phyloP scores from a whole-genome alignment of 306 rosid species.

The Begonia loranthoides region DNA sequence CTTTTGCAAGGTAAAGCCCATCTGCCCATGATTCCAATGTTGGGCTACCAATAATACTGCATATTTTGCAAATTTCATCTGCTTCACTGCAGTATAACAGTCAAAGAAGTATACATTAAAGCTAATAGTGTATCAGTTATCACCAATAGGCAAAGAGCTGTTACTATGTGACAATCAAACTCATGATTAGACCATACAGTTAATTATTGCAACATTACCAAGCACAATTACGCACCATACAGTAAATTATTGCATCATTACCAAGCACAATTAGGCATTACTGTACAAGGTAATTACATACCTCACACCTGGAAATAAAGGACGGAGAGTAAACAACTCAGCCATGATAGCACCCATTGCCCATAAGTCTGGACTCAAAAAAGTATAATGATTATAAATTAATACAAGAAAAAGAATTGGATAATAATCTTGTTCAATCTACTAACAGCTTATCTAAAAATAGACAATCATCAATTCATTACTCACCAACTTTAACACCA shows the following conservation, averaged over 20 bases:
- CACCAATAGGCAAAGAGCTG: too few species aligned
- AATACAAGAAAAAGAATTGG: neutral
- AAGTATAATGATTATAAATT: neutral
- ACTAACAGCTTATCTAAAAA: too few species aligned
- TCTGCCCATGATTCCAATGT: constrained; percentile 69
- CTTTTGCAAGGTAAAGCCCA: constrained; percentile 79
- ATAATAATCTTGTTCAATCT: too few species aligned
- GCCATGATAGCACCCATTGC: constrained; percentile 99
- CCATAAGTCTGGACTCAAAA: constrained; percentile 64
- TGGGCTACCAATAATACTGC: constrained; percentile 86
- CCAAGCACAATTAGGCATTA: too few species aligned
- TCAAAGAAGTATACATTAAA: neutral
- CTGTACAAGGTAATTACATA: too few species aligned
- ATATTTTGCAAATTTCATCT: constrained; percentile 86
- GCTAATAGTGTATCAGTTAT: neutral
- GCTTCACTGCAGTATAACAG: constrained; percentile 47
- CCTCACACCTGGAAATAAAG: constrained; percentile 91
- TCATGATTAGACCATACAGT: too few species aligned
- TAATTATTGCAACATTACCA: too few species aligned
- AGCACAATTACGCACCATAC: too few species aligned
- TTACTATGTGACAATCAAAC: too few species aligned
- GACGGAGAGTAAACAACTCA: constrained; percentile 81
- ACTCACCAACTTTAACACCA: constrained; percentile 87
- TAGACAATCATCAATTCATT: neutral
- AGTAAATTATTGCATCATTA: too few species aligned